These are phyloP conservation scores for Drosera capensis DNA, from an alignment of 148 eudicot species.

Conservation along the genomic window DNA sequence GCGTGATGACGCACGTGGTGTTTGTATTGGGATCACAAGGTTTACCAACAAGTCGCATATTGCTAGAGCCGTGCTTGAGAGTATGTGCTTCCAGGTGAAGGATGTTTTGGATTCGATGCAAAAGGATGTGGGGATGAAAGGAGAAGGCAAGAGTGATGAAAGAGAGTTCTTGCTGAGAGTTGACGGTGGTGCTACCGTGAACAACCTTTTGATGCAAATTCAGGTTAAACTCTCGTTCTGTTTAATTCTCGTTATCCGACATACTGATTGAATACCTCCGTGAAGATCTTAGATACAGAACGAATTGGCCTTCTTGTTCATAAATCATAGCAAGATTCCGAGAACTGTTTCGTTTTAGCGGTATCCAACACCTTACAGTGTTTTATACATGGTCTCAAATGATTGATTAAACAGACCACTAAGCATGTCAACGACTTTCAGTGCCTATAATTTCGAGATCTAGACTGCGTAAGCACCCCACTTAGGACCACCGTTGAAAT, in stretches of 20 bases:
- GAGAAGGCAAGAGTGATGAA: conserved; percentile 48
- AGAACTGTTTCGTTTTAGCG: too few species aligned
- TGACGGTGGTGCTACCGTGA: conserved; percentile 91
- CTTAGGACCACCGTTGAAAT: too few species aligned
- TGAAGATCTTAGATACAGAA: too few species aligned
- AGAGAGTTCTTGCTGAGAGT: conserved; percentile 86
- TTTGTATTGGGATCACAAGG: conserved; percentile 82
- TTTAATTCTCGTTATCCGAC: neutral
- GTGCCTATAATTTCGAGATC: too few species aligned
- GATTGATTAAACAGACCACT: too few species aligned
- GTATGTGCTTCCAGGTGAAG: conserved; percentile 94
- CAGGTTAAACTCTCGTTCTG: conserved; percentile 34
- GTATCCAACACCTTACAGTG: too few species aligned
- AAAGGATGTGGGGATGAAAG: conserved; percentile 67
- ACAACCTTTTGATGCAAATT: conserved; percentile 83
- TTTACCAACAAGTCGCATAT: conserved; percentile 84
- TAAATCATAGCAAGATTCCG: too few species aligned
- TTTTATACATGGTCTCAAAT: too few species aligned
- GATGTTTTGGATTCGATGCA: conserved; percentile 96
- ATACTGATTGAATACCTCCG: too few species aligned
- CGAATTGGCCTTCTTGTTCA: too few species aligned
- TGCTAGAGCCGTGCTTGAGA: conserved; percentile 89
- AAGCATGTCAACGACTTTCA: too few species aligned
- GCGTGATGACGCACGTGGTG: conserved; percentile 99
- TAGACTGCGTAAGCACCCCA: too few species aligned